phyloP scores from a whole-genome alignment of 2,329 filamentous ascomycete species.

The Pestalotiopsis sp. region DNA sequence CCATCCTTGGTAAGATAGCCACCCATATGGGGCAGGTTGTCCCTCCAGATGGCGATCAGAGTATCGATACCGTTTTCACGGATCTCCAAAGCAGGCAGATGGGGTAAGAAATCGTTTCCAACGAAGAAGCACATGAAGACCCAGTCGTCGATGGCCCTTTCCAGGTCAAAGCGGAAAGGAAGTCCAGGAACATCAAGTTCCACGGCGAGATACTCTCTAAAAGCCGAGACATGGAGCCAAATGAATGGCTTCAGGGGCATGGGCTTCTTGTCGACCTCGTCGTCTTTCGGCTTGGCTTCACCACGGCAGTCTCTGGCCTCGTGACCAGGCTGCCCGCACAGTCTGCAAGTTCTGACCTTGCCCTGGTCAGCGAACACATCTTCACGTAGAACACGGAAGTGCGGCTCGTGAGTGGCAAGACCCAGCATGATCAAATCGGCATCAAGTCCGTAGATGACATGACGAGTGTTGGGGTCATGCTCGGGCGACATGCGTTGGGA shows the following conservation, averaged over 20 bases:
- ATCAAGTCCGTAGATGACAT: conserved; percentile 97
- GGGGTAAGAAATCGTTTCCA: conserved; percentile 96
- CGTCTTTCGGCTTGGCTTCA: conserved; percentile 74
- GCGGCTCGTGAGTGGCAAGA: conserved; percentile 93
- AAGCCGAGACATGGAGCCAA: conserved; percentile 91
- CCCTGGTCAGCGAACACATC: conserved; percentile 94
- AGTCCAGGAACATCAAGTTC: conserved; percentile 84
- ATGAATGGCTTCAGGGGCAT: conserved; percentile 87
- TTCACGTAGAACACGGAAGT: conserved; percentile 94
- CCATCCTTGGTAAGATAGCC: conserved; percentile 97
- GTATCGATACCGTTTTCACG: conserved; percentile 97
- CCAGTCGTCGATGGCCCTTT: conserved; percentile 95
- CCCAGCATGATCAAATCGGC: conserved; percentile 99
- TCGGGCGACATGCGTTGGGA: conserved; percentile 89
- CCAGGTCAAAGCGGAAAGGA: conserved; percentile 88
- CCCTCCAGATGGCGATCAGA: conserved; percentile 94
- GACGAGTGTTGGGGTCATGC: conserved; percentile 93
- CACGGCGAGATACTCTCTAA: conserved; percentile 90
- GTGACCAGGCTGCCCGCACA: conserved; percentile 93
- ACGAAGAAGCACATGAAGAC: conserved; percentile 99
- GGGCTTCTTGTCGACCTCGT: conserved; percentile 79
- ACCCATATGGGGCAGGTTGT: conserved; percentile 88
- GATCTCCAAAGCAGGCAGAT: conserved; percentile 96
- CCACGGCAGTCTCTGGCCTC: conserved; percentile 85
- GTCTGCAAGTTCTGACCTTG: conserved; percentile 78